Conservation (phyloP, 176 grass and related monocot genomes). For the Rhipidocladum racemiflorum region DNA sequence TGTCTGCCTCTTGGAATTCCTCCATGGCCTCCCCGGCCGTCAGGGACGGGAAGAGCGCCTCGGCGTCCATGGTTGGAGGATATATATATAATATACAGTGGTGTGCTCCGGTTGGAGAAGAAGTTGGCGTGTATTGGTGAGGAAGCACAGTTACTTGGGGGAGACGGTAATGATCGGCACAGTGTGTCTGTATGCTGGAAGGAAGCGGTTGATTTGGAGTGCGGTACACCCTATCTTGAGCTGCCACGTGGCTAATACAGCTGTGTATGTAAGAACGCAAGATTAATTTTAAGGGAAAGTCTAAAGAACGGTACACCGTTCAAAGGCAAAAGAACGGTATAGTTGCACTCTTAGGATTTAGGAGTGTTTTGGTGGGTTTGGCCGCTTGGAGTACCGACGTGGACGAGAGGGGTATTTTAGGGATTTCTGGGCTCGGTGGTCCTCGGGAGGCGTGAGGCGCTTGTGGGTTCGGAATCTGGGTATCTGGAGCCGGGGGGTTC, state of each 20-base stretch:
- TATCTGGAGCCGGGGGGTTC: too few species aligned
- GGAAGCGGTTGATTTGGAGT: slow-evolving; percentile 41
- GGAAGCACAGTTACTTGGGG: slow-evolving; percentile 39
- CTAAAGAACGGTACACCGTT: too few species aligned
- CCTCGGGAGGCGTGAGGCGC: too few species aligned
- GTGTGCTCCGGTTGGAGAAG: slow-evolving; percentile 5
- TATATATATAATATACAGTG: too few species aligned
- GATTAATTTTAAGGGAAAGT: neutral
- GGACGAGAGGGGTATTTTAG: too few species aligned
- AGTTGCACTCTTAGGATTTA: too few species aligned
- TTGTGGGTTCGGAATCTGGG: too few species aligned
- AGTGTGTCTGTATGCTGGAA: neutral
- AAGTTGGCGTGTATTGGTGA: slow-evolving; percentile 42
- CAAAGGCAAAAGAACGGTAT: too few species aligned
- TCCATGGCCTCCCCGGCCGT: slow-evolving; percentile 51
- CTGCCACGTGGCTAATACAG: slow-evolving; percentile 18
- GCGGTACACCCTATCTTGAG: slow-evolving; percentile 33
- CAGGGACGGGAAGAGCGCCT: slow-evolving; percentile 16
- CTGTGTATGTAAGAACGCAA: neutral
- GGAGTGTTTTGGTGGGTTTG: too few species aligned
- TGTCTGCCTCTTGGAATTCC: slow-evolving; percentile 55
- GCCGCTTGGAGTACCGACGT: too few species aligned
- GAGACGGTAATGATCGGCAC: slow-evolving; percentile 6
- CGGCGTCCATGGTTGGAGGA: neutral
- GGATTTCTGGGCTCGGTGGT: too few species aligned